Percentiles rank a stretch among this genome's conserved stretches.
Evolutionary conservation across 2,329 filamentous ascomycete genomes (phyloP).

Genomic region (Aspergillus sp.): DNA sequence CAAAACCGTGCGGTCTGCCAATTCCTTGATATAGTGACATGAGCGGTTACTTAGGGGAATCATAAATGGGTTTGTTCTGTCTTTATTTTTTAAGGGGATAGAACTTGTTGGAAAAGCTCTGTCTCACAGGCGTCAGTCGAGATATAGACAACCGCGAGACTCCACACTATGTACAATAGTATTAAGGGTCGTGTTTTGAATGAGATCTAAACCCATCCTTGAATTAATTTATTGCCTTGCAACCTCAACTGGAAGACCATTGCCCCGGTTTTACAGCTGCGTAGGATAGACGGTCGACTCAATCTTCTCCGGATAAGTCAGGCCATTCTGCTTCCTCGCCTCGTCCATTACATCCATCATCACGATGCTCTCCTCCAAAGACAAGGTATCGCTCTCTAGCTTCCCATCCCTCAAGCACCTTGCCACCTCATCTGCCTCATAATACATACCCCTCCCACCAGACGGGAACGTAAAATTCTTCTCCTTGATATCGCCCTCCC

Average conservation of each 20-base stretch:
- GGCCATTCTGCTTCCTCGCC: constrained; percentile 61
- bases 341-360: constrained; percentile 84
- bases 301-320: constrained; percentile 66
- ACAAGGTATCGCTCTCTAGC: constrained; percentile 70
- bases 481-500: constrained; percentile 46
- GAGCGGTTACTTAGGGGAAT: constrained; percentile 6
- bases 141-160: constrained; percentile 19
- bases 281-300: constrained; percentile 60
- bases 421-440: constrained; percentile 79
- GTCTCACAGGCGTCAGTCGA: constrained; percentile 17
- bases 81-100: not conserved
- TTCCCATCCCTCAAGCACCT: constrained; percentile 73
- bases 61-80: constrained; percentile 4
- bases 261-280: constrained; percentile 28
- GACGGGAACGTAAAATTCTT: constrained; percentile 50
- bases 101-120: constrained; percentile 10
- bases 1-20: not conserved
- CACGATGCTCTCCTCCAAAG: constrained; percentile 72
- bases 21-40: constrained; percentile 1
- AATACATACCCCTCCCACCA: constrained; percentile 81
- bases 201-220: constrained; percentile 4
- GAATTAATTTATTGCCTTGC: not conserved
- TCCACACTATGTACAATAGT: constrained; percentile 35
- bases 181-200: constrained; percentile 16
- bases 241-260: not conserved